Evolutionary conservation across 2,329 filamentous ascomycete genomes (phyloP), one percentile per base, ranked within the genome.

Genomic region (Corniculantispora saksenae): DNA sequence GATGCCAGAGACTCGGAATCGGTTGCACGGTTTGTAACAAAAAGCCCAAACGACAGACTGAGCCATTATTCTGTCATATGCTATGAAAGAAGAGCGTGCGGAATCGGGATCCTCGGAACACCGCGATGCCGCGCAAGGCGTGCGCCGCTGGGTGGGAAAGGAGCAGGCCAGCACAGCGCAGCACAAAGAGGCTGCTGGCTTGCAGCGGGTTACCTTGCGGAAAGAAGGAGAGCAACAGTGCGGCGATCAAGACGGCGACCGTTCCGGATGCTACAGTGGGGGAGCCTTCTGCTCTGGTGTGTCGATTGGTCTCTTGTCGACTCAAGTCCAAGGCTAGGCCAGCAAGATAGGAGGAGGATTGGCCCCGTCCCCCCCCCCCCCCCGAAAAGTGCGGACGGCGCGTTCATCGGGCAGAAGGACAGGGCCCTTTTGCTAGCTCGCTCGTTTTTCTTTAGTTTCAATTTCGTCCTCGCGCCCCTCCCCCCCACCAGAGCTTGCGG

Each of bases 181-280:
- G 48, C 61, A 45, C 4, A 27, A 29, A 23, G 45, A 59, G 65
- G 47, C n/a, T n/a, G n/a, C n/a, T n/a, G n/a, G n/a, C n/a, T n/a
- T n/a, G n/a, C 12, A 45, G 47, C 6, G 19, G 54, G 45, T 58
- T 27, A 45, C 25, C 32, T 35, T 45, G 7, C 40, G 29, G 43
- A 47, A 40, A 40, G 58, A 3, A 45, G 13, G 54, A 58, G 19
- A 64, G 25, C 23, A 53, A 38, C 29, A 15, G 29, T n/a, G 53
- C 38, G 69, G 66, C 66, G 69, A 71, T 70, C 70, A 65, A 25
- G 53, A 68, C 69, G 71, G 71, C 70, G 70, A 72, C 68, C 63
- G 68, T 72, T 70, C 71, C 71, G 71, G 67, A 72, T 72, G 69
- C 67, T 69, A 72, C 71, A 66, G 68, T 64, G 67, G 55, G 48